Conservation (phyloP, 495 filamentous ascomycete genomes). For the Talaromyces proteolyticus region DNA sequence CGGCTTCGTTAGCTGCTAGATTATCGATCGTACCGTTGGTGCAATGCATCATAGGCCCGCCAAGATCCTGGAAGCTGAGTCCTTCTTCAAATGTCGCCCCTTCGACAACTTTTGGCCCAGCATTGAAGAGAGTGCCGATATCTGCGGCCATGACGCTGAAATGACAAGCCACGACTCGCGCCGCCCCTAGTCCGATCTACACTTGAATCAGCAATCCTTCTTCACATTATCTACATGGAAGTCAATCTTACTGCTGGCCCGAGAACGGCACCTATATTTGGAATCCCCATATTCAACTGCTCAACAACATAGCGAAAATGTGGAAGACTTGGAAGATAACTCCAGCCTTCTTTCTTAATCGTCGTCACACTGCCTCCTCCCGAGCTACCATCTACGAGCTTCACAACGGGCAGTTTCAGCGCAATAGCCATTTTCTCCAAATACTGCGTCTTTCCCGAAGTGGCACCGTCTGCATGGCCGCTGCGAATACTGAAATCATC, state of each 20-base stretch:
- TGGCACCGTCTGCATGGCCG: constrained; percentile 56
- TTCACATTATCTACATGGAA: background rate
- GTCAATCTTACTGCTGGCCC: constrained; percentile 43
- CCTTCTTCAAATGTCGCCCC: constrained; percentile 57
- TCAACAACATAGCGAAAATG: constrained; percentile 42
- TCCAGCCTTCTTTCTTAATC: constrained; percentile 47
- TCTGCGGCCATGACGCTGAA: constrained; percentile 63
- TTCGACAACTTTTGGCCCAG: constrained; percentile 57
- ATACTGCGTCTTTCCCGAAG: constrained; percentile 53
- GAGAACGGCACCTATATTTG: constrained; percentile 55
- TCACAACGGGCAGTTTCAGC: constrained; percentile 50
- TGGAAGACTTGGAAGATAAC: constrained; percentile 50
- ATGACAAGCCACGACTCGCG: constrained; percentile 53
- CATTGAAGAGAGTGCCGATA: constrained; percentile 56
- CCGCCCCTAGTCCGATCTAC: constrained; percentile 56
- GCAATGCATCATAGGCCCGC: constrained; percentile 54
- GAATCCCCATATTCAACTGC: constrained; percentile 58
- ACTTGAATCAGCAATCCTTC: constrained; percentile 5
- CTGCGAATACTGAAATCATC: constrained; percentile 60
- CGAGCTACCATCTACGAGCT: constrained; percentile 57
- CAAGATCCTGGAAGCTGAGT: constrained; percentile 47
- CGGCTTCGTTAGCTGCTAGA: constrained; percentile 51
- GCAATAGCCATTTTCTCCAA: constrained; percentile 48
- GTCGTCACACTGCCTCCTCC: constrained; percentile 58
- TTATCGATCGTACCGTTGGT: constrained; percentile 64